Percentiles rank a stretch among this genome's conserved stretches.
These are phyloP conservation scores for Colletotrichum somersetense DNA, from an alignment of 2,329 filamentous ascomycete genomes.

Conservation along the genomic window DNA sequence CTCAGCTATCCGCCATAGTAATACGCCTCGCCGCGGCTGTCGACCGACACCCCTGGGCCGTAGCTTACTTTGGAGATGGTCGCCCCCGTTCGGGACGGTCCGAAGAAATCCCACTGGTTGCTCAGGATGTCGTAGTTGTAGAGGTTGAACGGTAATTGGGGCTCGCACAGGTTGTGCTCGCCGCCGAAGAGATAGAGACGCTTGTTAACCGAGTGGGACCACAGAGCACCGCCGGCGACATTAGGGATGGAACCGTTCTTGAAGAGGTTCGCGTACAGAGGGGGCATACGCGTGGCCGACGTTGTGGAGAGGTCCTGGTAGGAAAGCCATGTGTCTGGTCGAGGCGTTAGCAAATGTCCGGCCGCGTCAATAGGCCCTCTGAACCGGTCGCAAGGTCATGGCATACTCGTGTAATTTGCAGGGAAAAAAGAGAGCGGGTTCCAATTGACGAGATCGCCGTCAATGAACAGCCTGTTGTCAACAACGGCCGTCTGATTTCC, in stretches of 20 bases:
- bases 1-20: slow-evolving; percentile 74
- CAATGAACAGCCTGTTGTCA: slow-evolving; percentile 71
- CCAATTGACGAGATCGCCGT: slow-evolving; percentile 71
- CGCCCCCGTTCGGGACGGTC: slow-evolving; percentile 49
- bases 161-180: slow-evolving; percentile 57
- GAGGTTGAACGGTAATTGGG: slow-evolving; percentile 62
- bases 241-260: slow-evolving; percentile 70
- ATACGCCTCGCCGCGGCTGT: slow-evolving; percentile 67
- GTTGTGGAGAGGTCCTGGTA: slow-evolving; percentile 68
- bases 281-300: slow-evolving; percentile 61
- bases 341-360: neutral
- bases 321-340: slow-evolving; percentile 64
- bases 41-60: slow-evolving; percentile 68
- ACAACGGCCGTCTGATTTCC: slow-evolving; percentile 72
- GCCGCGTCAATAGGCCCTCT: neutral
- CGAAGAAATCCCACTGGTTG: slow-evolving; percentile 67
- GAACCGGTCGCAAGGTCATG: neutral
- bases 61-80: slow-evolving; percentile 63
- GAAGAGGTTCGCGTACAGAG: slow-evolving; percentile 67
- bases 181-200: slow-evolving; percentile 73
- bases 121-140: slow-evolving; percentile 70
- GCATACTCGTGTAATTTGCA: slow-evolving; percentile 69
- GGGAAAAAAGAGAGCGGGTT: slow-evolving; percentile 61
- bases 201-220: slow-evolving; percentile 73
- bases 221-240: slow-evolving; percentile 62